These are phyloP conservation scores for Acacia acuminata DNA, from an alignment of 306 rosid genomes.

Conservation along the genomic window DNA sequence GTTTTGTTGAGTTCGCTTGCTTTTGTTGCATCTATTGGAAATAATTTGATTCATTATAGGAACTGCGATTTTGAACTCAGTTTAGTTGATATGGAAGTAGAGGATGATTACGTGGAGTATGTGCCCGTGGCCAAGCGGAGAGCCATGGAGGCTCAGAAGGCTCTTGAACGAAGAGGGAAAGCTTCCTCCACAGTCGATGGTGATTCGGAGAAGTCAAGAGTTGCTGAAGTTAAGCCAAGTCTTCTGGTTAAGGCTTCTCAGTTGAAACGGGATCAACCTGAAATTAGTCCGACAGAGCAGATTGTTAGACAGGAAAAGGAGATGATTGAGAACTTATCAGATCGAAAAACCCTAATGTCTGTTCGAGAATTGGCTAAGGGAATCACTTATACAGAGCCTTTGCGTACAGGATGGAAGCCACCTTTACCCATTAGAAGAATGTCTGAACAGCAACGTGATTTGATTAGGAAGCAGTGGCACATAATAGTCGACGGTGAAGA, in stretches of 20 bases:
- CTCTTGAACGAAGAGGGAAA: slow-evolving; percentile 78
- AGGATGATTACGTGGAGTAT: slow-evolving; percentile 76
- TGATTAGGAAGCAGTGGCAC: slow-evolving; percentile 86
- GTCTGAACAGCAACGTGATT: slow-evolving; percentile 63
- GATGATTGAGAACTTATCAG: slow-evolving; percentile 85
- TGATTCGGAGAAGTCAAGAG: slow-evolving; percentile 58
- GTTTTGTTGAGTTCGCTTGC: background rate
- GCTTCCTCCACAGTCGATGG: slow-evolving; percentile 55
- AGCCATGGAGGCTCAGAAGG: slow-evolving; percentile 82
- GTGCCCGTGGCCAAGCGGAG: slow-evolving; percentile 91
- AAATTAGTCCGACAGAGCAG: slow-evolving; percentile 77
- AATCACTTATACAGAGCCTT: slow-evolving; percentile 75
- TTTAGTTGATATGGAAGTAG: slow-evolving; percentile 59
- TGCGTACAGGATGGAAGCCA: slow-evolving; percentile 91
- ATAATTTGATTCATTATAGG: background rate
- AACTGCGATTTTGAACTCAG: background rate
- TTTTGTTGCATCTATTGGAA: background rate
- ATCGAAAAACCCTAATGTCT: slow-evolving; percentile 86
- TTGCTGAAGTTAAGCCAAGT: slow-evolving; percentile 76
- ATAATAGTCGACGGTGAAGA: slow-evolving; percentile 84
- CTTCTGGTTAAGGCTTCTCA: slow-evolving; percentile 82
- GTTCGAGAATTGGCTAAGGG: slow-evolving; percentile 96
- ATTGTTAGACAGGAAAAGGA: slow-evolving; percentile 85
- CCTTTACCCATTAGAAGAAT: slow-evolving; percentile 75
- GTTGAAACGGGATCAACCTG: slow-evolving; percentile 83